Percentiles rank a stretch among this genome's conserved stretches.
These are phyloP conservation scores for Cutaneotrichosporon mucoides DNA, from an alignment of 1,284 basidiomycete genomes.

Conservation along the genomic window DNA sequence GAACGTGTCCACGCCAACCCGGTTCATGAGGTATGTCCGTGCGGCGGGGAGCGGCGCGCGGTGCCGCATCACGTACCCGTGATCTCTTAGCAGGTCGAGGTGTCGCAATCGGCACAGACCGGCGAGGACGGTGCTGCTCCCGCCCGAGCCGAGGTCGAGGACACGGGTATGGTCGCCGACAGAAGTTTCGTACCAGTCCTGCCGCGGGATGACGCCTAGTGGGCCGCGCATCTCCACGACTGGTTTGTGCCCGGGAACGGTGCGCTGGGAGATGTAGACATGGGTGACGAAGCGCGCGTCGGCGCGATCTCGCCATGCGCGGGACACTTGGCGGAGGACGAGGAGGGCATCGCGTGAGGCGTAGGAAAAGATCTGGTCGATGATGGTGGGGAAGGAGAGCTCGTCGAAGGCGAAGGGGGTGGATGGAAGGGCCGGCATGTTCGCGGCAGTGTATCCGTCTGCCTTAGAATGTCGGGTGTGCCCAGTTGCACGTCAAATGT, in stretches of 20 bases:
- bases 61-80: conserved; percentile 1
- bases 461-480: no score
- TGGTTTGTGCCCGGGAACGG: background rate
- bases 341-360: background rate
- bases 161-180: background rate
- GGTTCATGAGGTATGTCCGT: background rate
- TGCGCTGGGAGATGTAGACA: background rate
- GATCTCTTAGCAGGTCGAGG: background rate
- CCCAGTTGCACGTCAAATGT: no score
- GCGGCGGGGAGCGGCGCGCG: background rate
- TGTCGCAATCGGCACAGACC: background rate
- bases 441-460: no score
- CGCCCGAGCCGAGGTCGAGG: background rate
- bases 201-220: background rate
- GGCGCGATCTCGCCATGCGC: background rate
- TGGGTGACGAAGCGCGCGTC: background rate
- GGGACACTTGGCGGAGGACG: background rate
- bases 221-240: background rate
- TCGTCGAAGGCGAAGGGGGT: background rate
- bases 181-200: background rate
- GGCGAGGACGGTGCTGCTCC: background rate
- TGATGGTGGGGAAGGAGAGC: background rate
- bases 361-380: background rate
- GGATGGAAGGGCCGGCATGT: background rate
- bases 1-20: background rate